Evolutionary conservation across 2,329 filamentous ascomycete species (phyloP), one percentile per base, ranked within the genome.

Genomic region (Boeremia lycopersici): DNA sequence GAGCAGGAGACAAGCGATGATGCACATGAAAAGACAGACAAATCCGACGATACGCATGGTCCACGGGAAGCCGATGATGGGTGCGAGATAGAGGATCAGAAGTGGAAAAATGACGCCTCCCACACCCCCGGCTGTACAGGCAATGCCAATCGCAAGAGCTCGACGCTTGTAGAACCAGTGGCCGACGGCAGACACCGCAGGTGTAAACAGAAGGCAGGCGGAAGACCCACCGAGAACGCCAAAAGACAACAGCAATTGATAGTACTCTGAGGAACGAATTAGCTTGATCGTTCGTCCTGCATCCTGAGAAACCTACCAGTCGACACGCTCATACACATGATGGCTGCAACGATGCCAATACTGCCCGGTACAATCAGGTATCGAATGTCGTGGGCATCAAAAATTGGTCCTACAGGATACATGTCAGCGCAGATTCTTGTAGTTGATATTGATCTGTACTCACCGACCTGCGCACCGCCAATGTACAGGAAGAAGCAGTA

Each of bases 11-110:
- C 48, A 62, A 7, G 57, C 60, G 6, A 59, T 23, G 25, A 48
- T 41, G 38, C 48, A 55, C 39, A 58, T 57, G 47, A 56, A 41
- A 5, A 84, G 69, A 63, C 82, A 81, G 26, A 90, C 79, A 57
- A 90, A 87, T 0, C 80, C 87, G 1, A 88, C 75, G 13, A 84
- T 81, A 5, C 88, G 78, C 12, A 86, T 84, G 0, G 84, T 79
- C 84, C 85, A 87, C 0, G 78, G 71, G 56, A 86, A 88, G 0
- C 85, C 84, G n/a, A 87, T 75, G 11, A 72, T 67, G 0, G 81
- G 81, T 11, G 83, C 76, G 33, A 87, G 71, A 53, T 82, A 78
- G 56, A 84, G 77, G 56, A 87, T 79, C 13, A 80, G 69, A 25
- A 82, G 46, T 1, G 84, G 84, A 47, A 85, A 81, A 23, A 85